Percentiles rank a stretch among this genome's conserved stretches.
These are phyloP conservation scores for Leccinellum luteum DNA, from an alignment of 768 basidiomycete genomes.

Conservation along the genomic window DNA sequence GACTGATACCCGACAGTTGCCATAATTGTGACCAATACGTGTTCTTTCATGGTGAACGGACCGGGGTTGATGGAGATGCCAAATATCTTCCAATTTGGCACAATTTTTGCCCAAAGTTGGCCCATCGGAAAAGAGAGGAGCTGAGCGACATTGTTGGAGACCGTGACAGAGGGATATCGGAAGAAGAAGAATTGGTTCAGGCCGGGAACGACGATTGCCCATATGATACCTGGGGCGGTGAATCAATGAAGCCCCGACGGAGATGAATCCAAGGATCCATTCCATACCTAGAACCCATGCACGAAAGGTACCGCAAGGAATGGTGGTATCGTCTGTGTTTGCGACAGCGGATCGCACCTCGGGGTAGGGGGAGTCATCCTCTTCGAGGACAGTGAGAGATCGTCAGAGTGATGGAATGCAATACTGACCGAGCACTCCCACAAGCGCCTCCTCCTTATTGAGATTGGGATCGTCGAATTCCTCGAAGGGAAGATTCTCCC, in stretches of 20 bases:
- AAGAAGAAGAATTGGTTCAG: slow-evolving; percentile 80
- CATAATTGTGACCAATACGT: slow-evolving; percentile 71
- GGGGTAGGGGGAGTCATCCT: slow-evolving; percentile 82
- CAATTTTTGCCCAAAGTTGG: slow-evolving; percentile 51
- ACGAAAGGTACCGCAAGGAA: slow-evolving; percentile 60
- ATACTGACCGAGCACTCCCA: slow-evolving; percentile 26
- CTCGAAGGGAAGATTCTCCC: slow-evolving; percentile 7
- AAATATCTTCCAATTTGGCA: slow-evolving; percentile 52
- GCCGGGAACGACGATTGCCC: slow-evolving; percentile 64
- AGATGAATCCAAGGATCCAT: neutral
- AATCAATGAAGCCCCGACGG: neutral
- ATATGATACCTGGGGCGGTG: slow-evolving; percentile 34
- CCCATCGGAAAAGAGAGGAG: slow-evolving; percentile 72
- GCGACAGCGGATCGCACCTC: slow-evolving; percentile 79
- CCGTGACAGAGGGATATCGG: slow-evolving; percentile 51
- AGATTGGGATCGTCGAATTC: slow-evolving; percentile 40
- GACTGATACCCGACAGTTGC: slow-evolving; percentile 45
- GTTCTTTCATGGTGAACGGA: slow-evolving; percentile 74
- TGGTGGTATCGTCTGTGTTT: slow-evolving; percentile 65
- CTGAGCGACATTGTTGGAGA: slow-evolving; percentile 62
- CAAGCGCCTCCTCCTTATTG: slow-evolving; percentile 26
- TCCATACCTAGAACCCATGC: slow-evolving; percentile 54
- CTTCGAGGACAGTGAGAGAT: slow-evolving; percentile 27
- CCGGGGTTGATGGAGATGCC: slow-evolving; percentile 71
- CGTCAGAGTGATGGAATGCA: neutral